Evolutionary conservation across 2,329 filamentous ascomycete species (phyloP).

Genomic region (Ophiostoma quercus): DNA sequence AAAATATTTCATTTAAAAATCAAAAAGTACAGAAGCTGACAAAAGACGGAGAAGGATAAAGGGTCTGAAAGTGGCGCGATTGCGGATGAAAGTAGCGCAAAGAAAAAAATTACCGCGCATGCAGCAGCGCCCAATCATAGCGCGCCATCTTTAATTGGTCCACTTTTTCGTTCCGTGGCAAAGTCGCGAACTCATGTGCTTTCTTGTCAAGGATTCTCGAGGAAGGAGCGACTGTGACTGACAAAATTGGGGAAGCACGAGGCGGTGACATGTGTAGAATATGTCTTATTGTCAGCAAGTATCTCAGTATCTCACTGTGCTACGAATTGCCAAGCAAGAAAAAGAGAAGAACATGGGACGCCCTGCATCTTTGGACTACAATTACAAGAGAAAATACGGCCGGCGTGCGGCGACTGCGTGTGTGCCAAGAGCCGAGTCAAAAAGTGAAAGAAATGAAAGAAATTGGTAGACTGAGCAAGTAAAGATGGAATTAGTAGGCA

Average conservation of each 20-base stretch:
- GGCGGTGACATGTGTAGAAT: background rate
- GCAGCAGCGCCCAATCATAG: conserved; percentile 19
- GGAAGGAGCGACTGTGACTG: background rate
- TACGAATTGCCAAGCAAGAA: background rate
- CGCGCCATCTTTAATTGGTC: conserved; percentile 20
- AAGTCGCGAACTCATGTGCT: conserved; percentile 27
- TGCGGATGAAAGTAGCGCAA: conserved; percentile 18
- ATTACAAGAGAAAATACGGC: background rate
- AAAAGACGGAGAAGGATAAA: conserved; percentile 1
- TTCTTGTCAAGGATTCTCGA: conserved; percentile 11
- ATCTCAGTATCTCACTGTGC: background rate
- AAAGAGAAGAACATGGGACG: background rate
- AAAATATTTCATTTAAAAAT: background rate
- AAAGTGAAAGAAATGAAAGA: background rate
- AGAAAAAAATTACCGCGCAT: conserved; percentile 17
- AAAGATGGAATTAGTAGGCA: background rate
- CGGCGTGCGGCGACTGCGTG: background rate
- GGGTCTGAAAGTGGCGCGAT: conserved; percentile 21
- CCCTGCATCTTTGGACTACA: background rate
- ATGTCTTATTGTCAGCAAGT: background rate
- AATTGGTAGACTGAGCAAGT: background rate
- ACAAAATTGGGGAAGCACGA: conserved; percentile 4
- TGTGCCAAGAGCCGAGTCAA: background rate
- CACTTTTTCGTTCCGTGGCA: conserved; percentile 19
- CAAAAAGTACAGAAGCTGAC: background rate